Base-by-base conservation (phyloP, 2,329 filamentous ascomycete species). In the Fusarium albosuccineum region DNA sequence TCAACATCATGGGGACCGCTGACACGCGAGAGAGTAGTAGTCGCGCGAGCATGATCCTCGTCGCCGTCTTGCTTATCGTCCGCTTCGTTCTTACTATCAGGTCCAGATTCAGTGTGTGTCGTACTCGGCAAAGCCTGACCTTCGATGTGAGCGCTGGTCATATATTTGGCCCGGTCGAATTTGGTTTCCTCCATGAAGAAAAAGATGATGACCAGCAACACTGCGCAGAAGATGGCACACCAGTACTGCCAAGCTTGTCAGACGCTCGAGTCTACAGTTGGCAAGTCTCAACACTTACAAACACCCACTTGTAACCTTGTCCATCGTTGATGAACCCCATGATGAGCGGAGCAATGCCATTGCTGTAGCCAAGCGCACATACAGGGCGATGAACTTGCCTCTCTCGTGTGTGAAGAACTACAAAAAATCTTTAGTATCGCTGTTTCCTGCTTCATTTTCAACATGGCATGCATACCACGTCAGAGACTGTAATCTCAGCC, bases 401-500 rank as follows among this genome's bases (percentile, higher is more conserved):
- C 45, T 10, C 33, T 48, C 45, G 34, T 48, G 45, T 0, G 45
- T 48, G 34, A 36, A 48, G 45, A 48, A 48, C 45, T 48, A 13
- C 5, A 5, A 14, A 3, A 9, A 5, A 5, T 9, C 30, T 13
- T 34, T 5, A 48, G 14, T 3, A 48, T 11, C 10, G 33, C 17
- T 10, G 0, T 1, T 0, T 17, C 9, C 3, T 4, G 22, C 3
- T 7, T 16, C 6, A 2, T 13, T 9, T 14, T 7, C 13, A 29
- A 46, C 9, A 37, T 14, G 27, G 11, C n/a, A 46, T 14, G 2
- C 30, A 1, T 48, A 36, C 45, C 45, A 48, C 45, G 16, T 57
- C 54, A 6, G 45, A 50, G 3, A 57, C 36, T 9, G 54, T 50
- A 27, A 57, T 51, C 29, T 57, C 54, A 2, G 54, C 44, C 6